Percentiles rank a stretch among this genome's conserved stretches.
phyloP scores from a whole-genome alignment of 2,329 filamentous ascomycete genomes.

The Fusarium odoratissimum region DNA sequence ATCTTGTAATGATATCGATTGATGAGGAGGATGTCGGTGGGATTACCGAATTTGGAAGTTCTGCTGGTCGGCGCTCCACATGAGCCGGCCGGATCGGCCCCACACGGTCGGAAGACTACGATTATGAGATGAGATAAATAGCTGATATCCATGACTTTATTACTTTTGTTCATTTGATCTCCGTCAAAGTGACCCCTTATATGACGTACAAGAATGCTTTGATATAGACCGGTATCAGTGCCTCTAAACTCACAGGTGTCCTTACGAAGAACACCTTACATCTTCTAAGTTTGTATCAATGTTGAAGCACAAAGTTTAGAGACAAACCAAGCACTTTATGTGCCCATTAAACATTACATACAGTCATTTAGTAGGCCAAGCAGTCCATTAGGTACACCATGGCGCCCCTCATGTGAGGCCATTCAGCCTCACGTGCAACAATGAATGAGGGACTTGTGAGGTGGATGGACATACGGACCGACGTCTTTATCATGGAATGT shows the following conservation, averaged over 20 bases:
- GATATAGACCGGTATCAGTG: neutral
- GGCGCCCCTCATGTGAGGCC: neutral
- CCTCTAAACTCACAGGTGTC: neutral
- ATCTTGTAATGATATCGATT: neutral
- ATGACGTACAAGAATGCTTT: rapidly evolving
- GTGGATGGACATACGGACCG: neutral
- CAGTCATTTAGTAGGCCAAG: neutral
- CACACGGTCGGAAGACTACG: neutral
- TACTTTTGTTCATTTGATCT: neutral
- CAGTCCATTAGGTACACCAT: neutral
- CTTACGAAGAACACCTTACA: neutral
- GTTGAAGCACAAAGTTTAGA: neutral
- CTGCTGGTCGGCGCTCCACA: neutral
- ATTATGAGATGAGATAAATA: constrained; percentile 16
- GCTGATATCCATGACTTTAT: constrained; percentile 1
- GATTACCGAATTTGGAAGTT: neutral
- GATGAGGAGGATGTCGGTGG: neutral
- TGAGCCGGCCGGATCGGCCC: neutral
- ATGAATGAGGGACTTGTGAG: neutral
- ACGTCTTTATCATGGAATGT: neutral
- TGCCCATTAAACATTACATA: neutral
- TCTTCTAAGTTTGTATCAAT: neutral
- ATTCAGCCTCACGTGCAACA: neutral
- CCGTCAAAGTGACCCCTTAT: rapidly evolving
- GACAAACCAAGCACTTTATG: neutral